phyloP scores from a whole-genome alignment of 2,329 filamentous ascomycete species.

The Pseudocercospora fuligena region DNA sequence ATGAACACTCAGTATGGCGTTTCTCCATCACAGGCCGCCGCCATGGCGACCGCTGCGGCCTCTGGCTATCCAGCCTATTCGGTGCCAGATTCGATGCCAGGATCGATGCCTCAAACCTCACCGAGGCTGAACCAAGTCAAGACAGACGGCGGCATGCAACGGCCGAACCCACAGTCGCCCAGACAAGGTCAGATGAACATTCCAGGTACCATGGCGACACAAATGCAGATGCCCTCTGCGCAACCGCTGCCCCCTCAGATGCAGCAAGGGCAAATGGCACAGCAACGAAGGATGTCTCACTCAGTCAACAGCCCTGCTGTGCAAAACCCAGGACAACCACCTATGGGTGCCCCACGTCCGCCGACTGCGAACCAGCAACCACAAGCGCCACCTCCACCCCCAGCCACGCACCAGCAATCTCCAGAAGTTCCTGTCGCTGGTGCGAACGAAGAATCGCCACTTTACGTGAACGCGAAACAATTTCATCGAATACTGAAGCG shows the following conservation, averaged over 20 bases:
- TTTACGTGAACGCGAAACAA: slow-evolving; percentile 98
- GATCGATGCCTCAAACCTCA: slow-evolving; percentile 69
- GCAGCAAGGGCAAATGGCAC: slow-evolving; percentile 32
- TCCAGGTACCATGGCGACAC: slow-evolving; percentile 49
- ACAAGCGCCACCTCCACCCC: slow-evolving; percentile 57
- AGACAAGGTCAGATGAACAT: slow-evolving; percentile 65
- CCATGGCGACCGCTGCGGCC: slow-evolving; percentile 91
- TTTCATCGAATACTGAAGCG: slow-evolving; percentile 97
- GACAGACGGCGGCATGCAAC: slow-evolving; percentile 58
- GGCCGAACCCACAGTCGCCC: slow-evolving; percentile 75
- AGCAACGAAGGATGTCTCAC: slow-evolving; percentile 72
- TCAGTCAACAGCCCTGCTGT: slow-evolving; percentile 71
- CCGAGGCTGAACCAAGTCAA: slow-evolving; percentile 76
- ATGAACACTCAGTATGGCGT: slow-evolving; percentile 79
- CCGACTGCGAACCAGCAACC: slow-evolving; percentile 71
- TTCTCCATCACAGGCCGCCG: slow-evolving; percentile 82
- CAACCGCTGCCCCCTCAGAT: slow-evolving; percentile 60
- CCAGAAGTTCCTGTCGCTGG: slow-evolving; percentile 73
- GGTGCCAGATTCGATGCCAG: slow-evolving; percentile 68
- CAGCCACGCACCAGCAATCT: slow-evolving; percentile 64
- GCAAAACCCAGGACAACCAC: slow-evolving; percentile 37
- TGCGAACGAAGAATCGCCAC: slow-evolving; percentile 82
- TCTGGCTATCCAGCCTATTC: slow-evolving; percentile 79
- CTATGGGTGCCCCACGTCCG: slow-evolving; percentile 68
- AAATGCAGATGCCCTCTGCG: slow-evolving; percentile 58